Evolutionary conservation across 192 early-diverging fungal genomes (phyloP).

Genomic region (Phlyctochytrium arcticum): DNA sequence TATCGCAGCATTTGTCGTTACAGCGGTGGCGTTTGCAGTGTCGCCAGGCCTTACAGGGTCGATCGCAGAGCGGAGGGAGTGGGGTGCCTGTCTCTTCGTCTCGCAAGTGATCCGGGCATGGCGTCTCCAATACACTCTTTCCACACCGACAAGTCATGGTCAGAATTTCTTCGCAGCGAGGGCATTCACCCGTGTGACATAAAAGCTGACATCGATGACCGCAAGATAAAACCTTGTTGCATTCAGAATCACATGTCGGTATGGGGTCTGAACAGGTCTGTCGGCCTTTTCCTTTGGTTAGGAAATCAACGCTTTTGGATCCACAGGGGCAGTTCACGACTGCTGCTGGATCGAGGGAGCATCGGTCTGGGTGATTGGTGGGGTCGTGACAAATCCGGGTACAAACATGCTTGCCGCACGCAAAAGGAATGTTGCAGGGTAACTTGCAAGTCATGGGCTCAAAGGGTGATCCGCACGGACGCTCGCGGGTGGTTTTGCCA

Average conservation of each 20-base stretch:
- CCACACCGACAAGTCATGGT: slow-evolving; percentile 37
- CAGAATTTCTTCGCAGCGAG: slow-evolving; percentile 27
- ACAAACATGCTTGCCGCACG: slow-evolving; percentile 41
- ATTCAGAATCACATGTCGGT: slow-evolving; percentile 34
- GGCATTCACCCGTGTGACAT: slow-evolving; percentile 39
- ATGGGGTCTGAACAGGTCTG: slow-evolving; percentile 31
- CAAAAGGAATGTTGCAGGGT: slow-evolving; percentile 25
- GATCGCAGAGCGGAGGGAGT: slow-evolving; percentile 30
- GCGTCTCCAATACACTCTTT: not conserved
- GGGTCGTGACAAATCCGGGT: slow-evolving; percentile 31
- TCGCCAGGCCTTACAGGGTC: slow-evolving; percentile 26
- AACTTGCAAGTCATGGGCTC: slow-evolving; percentile 27
- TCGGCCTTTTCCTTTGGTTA: slow-evolving; percentile 20
- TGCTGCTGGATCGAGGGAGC: slow-evolving; percentile 43
- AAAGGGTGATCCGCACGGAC: slow-evolving; percentile 22
- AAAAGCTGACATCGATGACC: slow-evolving; percentile 34
- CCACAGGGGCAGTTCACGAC: slow-evolving; percentile 37
- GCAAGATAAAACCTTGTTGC: slow-evolving; percentile 35
- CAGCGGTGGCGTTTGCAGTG: slow-evolving; percentile 45
- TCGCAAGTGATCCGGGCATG: slow-evolving; percentile 22
- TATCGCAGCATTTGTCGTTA: slow-evolving; percentile 36
- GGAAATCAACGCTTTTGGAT: slow-evolving; percentile 1
- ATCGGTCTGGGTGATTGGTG: slow-evolving; percentile 15
- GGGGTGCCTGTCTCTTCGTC: slow-evolving; percentile 20
- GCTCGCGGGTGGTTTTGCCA: slow-evolving; percentile 22